A percentile compares a stretch with the other conserved stretches of the same genome.
Conservation (phyloP, 257 asterid genomes). For the Gentiana dahurica region DNA sequence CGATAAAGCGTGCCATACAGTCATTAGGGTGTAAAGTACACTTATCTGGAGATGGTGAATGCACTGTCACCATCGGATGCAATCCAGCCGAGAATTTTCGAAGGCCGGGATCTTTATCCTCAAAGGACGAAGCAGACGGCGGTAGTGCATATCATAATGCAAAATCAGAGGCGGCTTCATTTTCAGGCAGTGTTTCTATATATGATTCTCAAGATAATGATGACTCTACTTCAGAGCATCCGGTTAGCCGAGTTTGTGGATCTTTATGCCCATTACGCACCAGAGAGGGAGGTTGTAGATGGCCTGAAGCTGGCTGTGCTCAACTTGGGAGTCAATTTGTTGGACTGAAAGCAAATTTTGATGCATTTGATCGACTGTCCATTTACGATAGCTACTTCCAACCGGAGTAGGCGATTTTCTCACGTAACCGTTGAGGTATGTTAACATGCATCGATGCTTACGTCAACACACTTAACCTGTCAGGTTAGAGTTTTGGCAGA, state of each 20-base stretch:
- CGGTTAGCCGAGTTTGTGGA: constrained; percentile 57
- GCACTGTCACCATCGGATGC: constrained; percentile 60
- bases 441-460: constrained; percentile 1
- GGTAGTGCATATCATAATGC: constrained; percentile 23
- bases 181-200: constrained; percentile 14
- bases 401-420: constrained; percentile 24
- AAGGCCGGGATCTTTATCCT: constrained; percentile 31
- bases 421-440: constrained; percentile 7
- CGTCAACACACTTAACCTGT: constrained; percentile 2
- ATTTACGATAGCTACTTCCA: constrained; percentile 74
- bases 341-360: constrained; percentile 84
- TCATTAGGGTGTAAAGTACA: constrained; percentile 76
- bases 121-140: constrained; percentile 24
- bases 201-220: constrained; percentile 29
- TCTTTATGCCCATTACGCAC: constrained; percentile 67
- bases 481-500: constrained; percentile 11
- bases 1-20: constrained; percentile 77
- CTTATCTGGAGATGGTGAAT: constrained; percentile 71
- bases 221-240: constrained; percentile 20
- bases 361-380: constrained; percentile 85
- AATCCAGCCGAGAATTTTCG: constrained; percentile 52
- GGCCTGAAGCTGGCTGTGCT: constrained; percentile 88
- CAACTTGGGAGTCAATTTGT: constrained; percentile 76
- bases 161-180: constrained; percentile 27
- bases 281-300: constrained; percentile 79